Percentiles rank a stretch among this genome's conserved stretches.
These are phyloP conservation scores for Epichloe festucae DNA, from an alignment of 2,329 filamentous ascomycete genomes.

Conservation along the genomic window DNA sequence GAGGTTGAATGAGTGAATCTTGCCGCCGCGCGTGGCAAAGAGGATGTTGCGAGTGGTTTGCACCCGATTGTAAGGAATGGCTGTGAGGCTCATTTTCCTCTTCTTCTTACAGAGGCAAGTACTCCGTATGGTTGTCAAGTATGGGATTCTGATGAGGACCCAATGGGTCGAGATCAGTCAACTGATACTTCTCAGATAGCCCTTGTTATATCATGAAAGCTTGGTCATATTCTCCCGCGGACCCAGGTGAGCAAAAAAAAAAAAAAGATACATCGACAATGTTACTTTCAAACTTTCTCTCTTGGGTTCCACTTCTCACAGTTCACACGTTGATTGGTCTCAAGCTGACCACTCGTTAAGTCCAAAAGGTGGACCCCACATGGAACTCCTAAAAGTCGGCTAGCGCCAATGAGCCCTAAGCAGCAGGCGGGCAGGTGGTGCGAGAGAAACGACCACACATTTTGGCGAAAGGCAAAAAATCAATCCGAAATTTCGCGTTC, in stretches of 20 bases:
- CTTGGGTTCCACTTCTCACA: not conserved
- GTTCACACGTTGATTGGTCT: not conserved
- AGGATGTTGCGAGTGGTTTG: conserved; percentile 43
- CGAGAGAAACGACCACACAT: conserved; percentile 15
- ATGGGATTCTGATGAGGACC: not conserved
- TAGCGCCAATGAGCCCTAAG: conserved; percentile 27
- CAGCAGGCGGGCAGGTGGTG: conserved; percentile 2
- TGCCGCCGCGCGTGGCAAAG: conserved; percentile 60
- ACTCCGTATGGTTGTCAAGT: not conserved
- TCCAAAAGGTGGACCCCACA: not conserved
- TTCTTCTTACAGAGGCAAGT: not conserved
- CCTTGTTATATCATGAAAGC: not conserved
- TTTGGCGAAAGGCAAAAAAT: conserved; percentile 11
- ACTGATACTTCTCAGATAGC: not conserved
- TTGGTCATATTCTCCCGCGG: not conserved
- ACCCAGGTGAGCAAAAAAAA: not conserved
- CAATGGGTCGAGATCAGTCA: not conserved
- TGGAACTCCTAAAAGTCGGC: conserved; percentile 6
- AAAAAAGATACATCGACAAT: not conserved
- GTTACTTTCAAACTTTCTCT: not conserved
- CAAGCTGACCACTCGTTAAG: not conserved
- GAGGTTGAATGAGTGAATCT: conserved; percentile 54
- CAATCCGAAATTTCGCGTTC: conserved; percentile 12
- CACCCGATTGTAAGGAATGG: conserved; percentile 53
- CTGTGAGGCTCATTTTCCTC: conserved; percentile 2